Conservation (phyloP, 495 filamentous ascomycete species). For the Penicillium simplicissimum region DNA sequence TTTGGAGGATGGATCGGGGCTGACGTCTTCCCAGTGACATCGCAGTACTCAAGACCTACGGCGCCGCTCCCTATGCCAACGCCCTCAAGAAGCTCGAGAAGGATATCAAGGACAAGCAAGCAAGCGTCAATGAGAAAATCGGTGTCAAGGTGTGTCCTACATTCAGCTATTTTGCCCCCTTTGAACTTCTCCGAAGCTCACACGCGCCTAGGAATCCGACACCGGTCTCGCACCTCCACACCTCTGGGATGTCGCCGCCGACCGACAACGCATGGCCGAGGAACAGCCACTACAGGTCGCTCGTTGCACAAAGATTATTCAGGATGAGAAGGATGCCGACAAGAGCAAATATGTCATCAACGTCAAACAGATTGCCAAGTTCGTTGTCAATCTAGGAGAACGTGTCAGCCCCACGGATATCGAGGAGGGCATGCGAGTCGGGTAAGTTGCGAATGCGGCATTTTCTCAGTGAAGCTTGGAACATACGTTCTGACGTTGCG, state of each 20-base stretch:
- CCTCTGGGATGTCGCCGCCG: conserved; percentile 97
- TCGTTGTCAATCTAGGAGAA: conserved; percentile 97
- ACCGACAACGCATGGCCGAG: conserved; percentile 96
- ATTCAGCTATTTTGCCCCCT: conserved; percentile 14
- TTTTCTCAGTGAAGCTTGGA: not conserved
- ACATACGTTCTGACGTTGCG: conserved; percentile 13
- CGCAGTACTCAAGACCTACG: conserved; percentile 98
- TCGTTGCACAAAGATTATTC: conserved; percentile 98
- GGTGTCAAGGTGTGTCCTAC: conserved; percentile 60
- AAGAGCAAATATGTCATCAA: conserved; percentile 99
- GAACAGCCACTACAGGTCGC: conserved; percentile 98
- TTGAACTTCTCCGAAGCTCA: conserved; percentile 23
- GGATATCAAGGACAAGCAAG: conserved; percentile 96
- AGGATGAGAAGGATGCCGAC: conserved; percentile 91
- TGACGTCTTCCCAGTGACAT: conserved; percentile 72
- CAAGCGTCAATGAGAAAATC: conserved; percentile 97
- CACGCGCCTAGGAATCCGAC: conserved; percentile 78
- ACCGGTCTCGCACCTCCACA: conserved; percentile 97
- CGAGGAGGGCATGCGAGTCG: conserved; percentile 97
- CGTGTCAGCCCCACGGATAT: conserved; percentile 98
- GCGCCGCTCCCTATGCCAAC: conserved; percentile 91
- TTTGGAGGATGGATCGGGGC: conserved; percentile 18
- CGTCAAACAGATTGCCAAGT: conserved; percentile 99
- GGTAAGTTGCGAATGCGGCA: conserved; percentile 47
- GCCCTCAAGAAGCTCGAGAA: conserved; percentile 94